Evolutionary conservation across 2,329 filamentous ascomycete genomes (phyloP), one percentile per base, ranked within the genome.

Genomic region (Ceratocystis huliohia): DNA sequence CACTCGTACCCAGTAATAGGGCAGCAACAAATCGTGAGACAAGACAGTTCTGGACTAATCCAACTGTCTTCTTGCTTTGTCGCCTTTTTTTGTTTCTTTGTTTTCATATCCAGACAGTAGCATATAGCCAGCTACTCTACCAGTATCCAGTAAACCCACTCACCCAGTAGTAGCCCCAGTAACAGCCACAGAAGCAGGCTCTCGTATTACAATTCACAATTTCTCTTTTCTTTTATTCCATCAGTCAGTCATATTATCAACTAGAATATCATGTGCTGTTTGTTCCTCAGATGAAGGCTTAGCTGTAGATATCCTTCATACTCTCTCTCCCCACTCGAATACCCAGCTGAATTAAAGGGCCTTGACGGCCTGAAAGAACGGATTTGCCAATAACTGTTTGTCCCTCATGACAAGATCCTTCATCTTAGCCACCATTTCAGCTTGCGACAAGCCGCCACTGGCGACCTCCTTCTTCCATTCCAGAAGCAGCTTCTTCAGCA

Each of bases 401-500:
- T 96, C 88, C 1, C 79, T 83, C 70, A 81, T 82, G 2, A 97
- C 89, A 71, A 97, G 76, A 71, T 92, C 89, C 74, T 84, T 87
- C 82, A 97, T 85, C 71, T 85, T 82, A 69, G 82, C 80, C 6
- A 93, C 84, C 79, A 94, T 92, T 74, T 95, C 86, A 70, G 89
- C 86, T 71, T 85, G 85, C 67, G 78, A 85, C 79, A 91, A 78
- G 3, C 78, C 74, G 37, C 80, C 83, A 1, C 76, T 80, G 22
- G 67, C 68, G 10, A 85, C 83, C 74, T 93, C 87, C 64, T 84
- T 81, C 79, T 96, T 96, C 94, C 94, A 99, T 74, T 85, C 83
- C 50, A 88, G 77, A 67, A 99, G 77, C 73, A 96, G 81, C 61
- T 87, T 83, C 77, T 97, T 97, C 62, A 99, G 80, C 76, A 96